Conservation (phyloP, 345 rosid species). For the Eucalyptus pauciflora region DNA sequence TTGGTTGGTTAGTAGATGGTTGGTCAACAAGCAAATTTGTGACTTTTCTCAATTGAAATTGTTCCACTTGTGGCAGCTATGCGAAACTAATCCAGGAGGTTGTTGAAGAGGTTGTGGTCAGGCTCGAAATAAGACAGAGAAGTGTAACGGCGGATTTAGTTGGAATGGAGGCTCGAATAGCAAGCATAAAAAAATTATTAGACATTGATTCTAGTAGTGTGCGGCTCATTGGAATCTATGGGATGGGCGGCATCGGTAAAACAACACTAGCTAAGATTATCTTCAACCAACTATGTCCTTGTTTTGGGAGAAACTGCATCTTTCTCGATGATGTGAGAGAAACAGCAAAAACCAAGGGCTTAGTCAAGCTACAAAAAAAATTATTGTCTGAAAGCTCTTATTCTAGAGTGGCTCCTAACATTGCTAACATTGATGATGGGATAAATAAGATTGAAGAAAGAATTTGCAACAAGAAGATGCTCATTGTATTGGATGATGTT, state of each 20-base stretch:
- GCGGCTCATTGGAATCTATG: neutral
- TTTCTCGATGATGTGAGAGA: neutral
- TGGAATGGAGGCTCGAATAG: neutral
- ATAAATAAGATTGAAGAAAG: neutral
- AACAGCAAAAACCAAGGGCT: neutral
- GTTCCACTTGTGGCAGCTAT: neutral
- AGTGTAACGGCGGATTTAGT: neutral
- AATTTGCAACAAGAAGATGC: neutral
- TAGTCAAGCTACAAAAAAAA: neutral
- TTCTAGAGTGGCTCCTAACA: rapidly evolving
- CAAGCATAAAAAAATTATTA: neutral
- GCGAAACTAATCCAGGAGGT: rapidly evolving
- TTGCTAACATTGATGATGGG: neutral
- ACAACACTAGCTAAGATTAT: neutral
- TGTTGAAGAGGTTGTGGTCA: neutral
- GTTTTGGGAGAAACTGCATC: neutral
- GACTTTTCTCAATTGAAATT: neutral
- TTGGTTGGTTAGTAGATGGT: no score
- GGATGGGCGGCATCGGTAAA: neutral
- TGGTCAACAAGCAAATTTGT: neutral
- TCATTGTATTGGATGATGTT: neutral
- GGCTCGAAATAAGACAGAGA: no score
- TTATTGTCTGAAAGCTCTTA: neutral
- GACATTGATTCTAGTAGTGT: rapidly evolving
- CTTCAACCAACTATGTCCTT: neutral